These are phyloP conservation scores for Phytophthora chlamydospora DNA, from an alignment of 352 stramenopile species.

Conservation along the genomic window DNA sequence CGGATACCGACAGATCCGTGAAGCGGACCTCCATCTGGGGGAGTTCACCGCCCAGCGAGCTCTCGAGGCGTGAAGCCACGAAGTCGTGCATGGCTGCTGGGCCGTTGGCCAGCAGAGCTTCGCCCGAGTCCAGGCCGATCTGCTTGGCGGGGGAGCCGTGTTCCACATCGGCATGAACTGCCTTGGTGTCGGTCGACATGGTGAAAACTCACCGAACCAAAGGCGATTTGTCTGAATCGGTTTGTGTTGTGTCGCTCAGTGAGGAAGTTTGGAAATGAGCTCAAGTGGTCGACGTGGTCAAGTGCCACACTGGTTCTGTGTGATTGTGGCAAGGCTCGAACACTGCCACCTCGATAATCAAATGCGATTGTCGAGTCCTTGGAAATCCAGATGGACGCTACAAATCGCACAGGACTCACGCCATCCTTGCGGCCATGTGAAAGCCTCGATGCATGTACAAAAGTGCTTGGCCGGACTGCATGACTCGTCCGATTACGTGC, in stretches of 20 bases:
- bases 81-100: conserved; percentile 48
- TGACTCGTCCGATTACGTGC: too few relatives aligned
- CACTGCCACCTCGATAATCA: conserved; percentile 20
- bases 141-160: conserved; percentile 20
- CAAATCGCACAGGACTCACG: background rate
- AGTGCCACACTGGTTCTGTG: background rate
- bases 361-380: conserved; percentile 4
- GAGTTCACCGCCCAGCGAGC: conserved; percentile 42
- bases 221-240: background rate
- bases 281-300: conserved; percentile 2
- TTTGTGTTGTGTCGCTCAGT: conserved; percentile 9
- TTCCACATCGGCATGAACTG: conserved; percentile 20
- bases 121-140: conserved; percentile 26
- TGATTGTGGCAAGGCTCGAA: conserved; percentile 19
- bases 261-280: conserved; percentile 23
- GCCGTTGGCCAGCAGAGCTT: conserved; percentile 43
- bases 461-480: too few relatives aligned
- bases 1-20: conserved; percentile 52
- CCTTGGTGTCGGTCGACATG: background rate
- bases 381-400: background rate
- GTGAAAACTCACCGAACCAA: background rate
- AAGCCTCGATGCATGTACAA: background rate
- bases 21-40: conserved; percentile 72
- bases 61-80: conserved; percentile 44
- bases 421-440: too few relatives aligned